A percentile compares a stretch with the other conserved stretches of the same genome.
These are phyloP conservation scores for Penicillium palitans DNA, from an alignment of 2,329 filamentous ascomycete species.

Conservation along the genomic window DNA sequence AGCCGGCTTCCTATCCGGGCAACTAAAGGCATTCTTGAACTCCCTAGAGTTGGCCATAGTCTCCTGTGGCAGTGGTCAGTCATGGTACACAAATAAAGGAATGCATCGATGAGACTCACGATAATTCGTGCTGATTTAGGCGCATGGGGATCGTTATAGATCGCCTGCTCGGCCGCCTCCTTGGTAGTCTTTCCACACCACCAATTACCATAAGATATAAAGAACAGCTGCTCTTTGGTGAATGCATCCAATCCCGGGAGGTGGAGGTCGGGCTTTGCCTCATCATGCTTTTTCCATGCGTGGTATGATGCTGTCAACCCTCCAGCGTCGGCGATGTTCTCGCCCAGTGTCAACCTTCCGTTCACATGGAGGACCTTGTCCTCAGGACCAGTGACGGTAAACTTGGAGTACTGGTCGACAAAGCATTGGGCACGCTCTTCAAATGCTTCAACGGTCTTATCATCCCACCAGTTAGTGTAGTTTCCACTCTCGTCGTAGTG, in stretches of 20 bases:
- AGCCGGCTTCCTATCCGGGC: constrained; percentile 63
- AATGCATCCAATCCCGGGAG: constrained; percentile 64
- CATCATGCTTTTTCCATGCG: constrained; percentile 64
- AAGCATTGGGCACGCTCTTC: constrained; percentile 64
- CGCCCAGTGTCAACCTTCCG: constrained; percentile 63
- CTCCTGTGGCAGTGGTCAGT: constrained; percentile 37
- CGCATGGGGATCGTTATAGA: constrained; percentile 66
- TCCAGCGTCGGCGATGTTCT: constrained; percentile 72
- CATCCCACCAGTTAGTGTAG: constrained; percentile 67
- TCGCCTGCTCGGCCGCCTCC: constrained; percentile 57
- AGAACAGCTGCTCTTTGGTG: constrained; percentile 69
- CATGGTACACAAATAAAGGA: not conserved
- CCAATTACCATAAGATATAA: constrained; percentile 63
- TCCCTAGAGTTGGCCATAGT: constrained; percentile 67
- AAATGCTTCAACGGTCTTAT: constrained; percentile 60
- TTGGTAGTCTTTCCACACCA: constrained; percentile 67
- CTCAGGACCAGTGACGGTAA: constrained; percentile 58
- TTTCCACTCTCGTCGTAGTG: constrained; percentile 66
- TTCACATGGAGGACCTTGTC: constrained; percentile 62
- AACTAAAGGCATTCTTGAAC: constrained; percentile 68
- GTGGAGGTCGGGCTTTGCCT: constrained; percentile 51
- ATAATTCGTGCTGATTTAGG: constrained; percentile 62
- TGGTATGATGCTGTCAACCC: constrained; percentile 63
- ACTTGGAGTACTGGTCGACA: constrained; percentile 65
- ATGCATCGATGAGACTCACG: constrained; percentile 28